Conservation (phyloP, 306 rosid species). For the Amphicarpaea edgeworthii region DNA sequence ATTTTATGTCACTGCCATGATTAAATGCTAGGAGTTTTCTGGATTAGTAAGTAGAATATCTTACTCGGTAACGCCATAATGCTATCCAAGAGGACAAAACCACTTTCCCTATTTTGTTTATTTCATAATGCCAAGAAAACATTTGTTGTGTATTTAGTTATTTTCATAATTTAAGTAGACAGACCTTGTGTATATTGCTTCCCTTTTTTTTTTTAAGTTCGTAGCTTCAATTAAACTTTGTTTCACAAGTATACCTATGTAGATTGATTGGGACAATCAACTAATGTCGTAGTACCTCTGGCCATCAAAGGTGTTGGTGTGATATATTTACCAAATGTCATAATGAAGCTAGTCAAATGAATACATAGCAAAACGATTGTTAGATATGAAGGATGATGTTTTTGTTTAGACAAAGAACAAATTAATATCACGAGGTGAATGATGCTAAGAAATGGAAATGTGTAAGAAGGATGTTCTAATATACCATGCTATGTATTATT, state of each 20-base stretch:
- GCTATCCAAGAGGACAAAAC: neutral
- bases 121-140: neutral
- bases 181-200: neutral
- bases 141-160: neutral
- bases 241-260: neutral
- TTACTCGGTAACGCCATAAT: constrained; percentile 14
- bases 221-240: neutral
- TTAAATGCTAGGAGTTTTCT: constrained; percentile 6
- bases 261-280: neutral
- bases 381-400: neutral
- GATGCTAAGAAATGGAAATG: neutral
- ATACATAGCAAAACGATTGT: neutral
- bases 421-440: neutral
- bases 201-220: neutral
- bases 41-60: constrained; percentile 2
- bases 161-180: neutral
- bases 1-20: constrained; percentile 6
- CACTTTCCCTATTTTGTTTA: neutral
- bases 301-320: neutral
- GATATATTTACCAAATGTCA: neutral
- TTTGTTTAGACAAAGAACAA: too few species aligned
- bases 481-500: neutral
- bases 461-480: neutral
- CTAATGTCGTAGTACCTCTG: too few species aligned
- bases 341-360: neutral